These are phyloP conservation scores for Circinella umbellata DNA, from an alignment of 371 early-diverging fungal genomes.

Conservation along the genomic window DNA sequence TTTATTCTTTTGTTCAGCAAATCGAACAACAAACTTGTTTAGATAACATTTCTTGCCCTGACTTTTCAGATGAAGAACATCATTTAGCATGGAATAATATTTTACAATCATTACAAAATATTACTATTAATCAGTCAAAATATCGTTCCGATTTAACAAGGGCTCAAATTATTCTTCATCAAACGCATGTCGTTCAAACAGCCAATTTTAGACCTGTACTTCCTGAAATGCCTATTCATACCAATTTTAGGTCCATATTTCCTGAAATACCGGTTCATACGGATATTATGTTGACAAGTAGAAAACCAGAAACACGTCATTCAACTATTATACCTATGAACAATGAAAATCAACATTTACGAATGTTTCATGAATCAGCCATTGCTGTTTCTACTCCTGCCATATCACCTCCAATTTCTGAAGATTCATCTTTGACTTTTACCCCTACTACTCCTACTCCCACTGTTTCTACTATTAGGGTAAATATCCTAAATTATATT, in stretches of 20 bases:
- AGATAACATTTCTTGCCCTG: background rate
- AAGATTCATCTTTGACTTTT: background rate
- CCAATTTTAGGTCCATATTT: background rate
- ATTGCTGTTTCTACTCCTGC: background rate
- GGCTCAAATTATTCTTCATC: background rate
- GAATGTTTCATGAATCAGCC: conserved; percentile 5
- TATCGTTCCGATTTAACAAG: conserved; percentile 1
- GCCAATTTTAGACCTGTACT: background rate
- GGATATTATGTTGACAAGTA: background rate
- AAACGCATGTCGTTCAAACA: background rate
- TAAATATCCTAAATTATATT: background rate
- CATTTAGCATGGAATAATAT: background rate
- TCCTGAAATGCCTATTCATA: background rate
- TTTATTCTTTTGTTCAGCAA: background rate
- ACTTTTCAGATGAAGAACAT: background rate
- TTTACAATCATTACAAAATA: background rate
- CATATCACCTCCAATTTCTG: conserved; percentile 4
- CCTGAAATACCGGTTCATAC: background rate
- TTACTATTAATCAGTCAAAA: background rate
- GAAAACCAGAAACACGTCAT: too few relatives aligned
- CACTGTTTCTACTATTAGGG: background rate
- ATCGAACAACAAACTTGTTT: background rate
- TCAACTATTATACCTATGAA: background rate
- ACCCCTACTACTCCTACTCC: background rate
- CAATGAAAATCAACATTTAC: background rate